Evolutionary conservation across 257 asterid genomes (phyloP).

Genomic region (Pogostemon cablin): DNA sequence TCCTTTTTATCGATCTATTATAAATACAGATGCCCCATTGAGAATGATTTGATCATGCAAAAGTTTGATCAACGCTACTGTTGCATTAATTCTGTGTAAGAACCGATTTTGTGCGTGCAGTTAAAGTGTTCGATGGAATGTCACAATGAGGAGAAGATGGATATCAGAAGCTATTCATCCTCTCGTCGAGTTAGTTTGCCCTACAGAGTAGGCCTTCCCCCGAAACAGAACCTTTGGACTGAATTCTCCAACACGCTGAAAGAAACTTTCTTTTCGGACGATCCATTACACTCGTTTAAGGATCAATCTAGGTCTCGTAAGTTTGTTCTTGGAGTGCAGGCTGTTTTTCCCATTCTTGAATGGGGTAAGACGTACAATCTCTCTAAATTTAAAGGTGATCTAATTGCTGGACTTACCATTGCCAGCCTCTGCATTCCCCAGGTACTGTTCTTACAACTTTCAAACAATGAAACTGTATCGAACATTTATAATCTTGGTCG

Average conservation of each 20-base stretch:
- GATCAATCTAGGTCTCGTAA: constrained; percentile 69
- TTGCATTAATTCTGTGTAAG: constrained; percentile 20
- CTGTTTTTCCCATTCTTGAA: constrained; percentile 72
- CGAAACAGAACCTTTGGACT: constrained; percentile 54
- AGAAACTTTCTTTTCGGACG: constrained; percentile 77
- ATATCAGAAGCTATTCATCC: constrained; percentile 46
- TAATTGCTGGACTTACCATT: constrained; percentile 80
- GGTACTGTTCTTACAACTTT: constrained; percentile 37
- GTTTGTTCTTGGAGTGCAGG: constrained; percentile 64
- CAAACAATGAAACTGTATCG: background rate
- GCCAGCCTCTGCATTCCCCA: constrained; percentile 93
- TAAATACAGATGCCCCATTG: constrained; percentile 22
- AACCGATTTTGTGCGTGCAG: constrained; percentile 1
- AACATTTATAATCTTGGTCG: background rate
- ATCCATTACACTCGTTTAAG: constrained; percentile 72
- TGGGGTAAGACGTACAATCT: constrained; percentile 68
- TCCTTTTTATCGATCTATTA: background rate
- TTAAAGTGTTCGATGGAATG: constrained; percentile 40
- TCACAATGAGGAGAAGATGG: constrained; percentile 48
- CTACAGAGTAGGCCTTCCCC: constrained; percentile 73
- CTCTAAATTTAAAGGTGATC: constrained; percentile 62
- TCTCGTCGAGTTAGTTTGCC: constrained; percentile 42
- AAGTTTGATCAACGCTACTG: background rate
- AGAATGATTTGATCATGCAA: constrained; percentile 18
- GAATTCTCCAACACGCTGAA: constrained; percentile 59